Base-by-base conservation (phyloP, 1,284 basidiomycete species). In the Lignosus rhinocerotis region DNA sequence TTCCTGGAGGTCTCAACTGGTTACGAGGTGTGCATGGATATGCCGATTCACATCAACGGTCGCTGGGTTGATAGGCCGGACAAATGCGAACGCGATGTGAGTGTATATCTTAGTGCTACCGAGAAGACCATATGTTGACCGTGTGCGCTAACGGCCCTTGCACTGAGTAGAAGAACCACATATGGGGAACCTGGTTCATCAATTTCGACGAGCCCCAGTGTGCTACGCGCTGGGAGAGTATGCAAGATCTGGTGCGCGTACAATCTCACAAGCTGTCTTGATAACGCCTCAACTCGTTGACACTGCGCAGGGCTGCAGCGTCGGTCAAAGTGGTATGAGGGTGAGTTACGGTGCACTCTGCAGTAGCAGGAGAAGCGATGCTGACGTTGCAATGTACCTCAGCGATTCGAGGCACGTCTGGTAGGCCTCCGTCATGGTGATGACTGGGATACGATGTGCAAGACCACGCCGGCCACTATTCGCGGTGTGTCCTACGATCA, bases 151-250 rank as follows among this genome's bases (percentile, higher is more conserved):
- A 39, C 25, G 16, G n/a, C 10, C 21, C 17, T 43, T 12, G 25
- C 25, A 25, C 25, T 25, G 41, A 47, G 43, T 7, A 33, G 52
- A 16, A 42, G 38, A 44, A 54, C 43, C 62, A 63, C 2, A 53
- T 67, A 16, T 57, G 59, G n/a, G 68, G 64, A 1, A 57, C 58
- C 21, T 70, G 68, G 67, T 52, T 56, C 19, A 48, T 71, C 19
- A 39, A 39, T 14, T 39, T 11, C 3, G 57, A 61, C 10, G 67
- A 64, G 19, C 59, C 63, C 8, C 59, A 55, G n/a, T 71, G 70
- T 45, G 49, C 38, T 36, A 52, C 59, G 5, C 56, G 63, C 44
- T 69, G 66, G 67, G 61, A 55, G 14, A 12, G 11, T 3, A 19
- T 64, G 8, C 19, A 38, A 2, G 57, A 67, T 25, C 47, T 60